Percentiles rank a stretch among this genome's conserved stretches.
These are phyloP conservation scores for Alternaria gaisen DNA, from an alignment of 2,329 filamentous ascomycete genomes.

Conservation along the genomic window DNA sequence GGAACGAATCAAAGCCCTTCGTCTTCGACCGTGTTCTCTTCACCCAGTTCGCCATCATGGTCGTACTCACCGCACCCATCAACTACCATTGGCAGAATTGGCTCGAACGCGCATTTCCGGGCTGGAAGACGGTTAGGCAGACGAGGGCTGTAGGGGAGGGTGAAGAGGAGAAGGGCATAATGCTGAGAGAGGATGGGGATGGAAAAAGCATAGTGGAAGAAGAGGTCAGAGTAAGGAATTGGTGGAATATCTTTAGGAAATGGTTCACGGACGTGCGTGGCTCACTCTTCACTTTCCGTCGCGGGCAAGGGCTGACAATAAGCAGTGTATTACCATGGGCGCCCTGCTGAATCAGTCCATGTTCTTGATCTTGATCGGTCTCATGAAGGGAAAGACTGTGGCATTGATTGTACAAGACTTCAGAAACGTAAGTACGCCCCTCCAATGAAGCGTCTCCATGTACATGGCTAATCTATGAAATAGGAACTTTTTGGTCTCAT, in stretches of 20 bases:
- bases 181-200: slow-evolving; percentile 39
- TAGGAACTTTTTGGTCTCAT: slow-evolving; percentile 48
- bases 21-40: slow-evolving; percentile 50
- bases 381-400: slow-evolving; percentile 52
- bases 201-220: slow-evolving; percentile 38
- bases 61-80: slow-evolving; percentile 75
- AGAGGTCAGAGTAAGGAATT: slow-evolving; percentile 43
- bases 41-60: slow-evolving; percentile 64
- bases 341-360: slow-evolving; percentile 71
- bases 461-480: slow-evolving; percentile 1
- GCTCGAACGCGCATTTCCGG: slow-evolving; percentile 78
- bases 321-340: slow-evolving; percentile 66
- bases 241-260: slow-evolving; percentile 72
- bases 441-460: slow-evolving; percentile 25
- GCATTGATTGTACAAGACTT: slow-evolving; percentile 45
- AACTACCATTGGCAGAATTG: slow-evolving; percentile 89
- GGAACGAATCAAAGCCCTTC: slow-evolving; percentile 46
- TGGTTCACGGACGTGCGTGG: slow-evolving; percentile 65
- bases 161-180: slow-evolving; percentile 42
- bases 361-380: slow-evolving; percentile 69
- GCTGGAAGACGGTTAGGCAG: slow-evolving; percentile 50
- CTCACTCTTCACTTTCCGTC: background rate
- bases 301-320: slow-evolving; percentile 14
- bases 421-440: slow-evolving; percentile 46
- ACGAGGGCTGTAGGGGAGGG: slow-evolving; percentile 26